A percentile compares a stretch with the other conserved stretches of the same genome.
Evolutionary conservation across 257 asterid genomes (phyloP).

Genomic region (Solanum sejunctum): DNA sequence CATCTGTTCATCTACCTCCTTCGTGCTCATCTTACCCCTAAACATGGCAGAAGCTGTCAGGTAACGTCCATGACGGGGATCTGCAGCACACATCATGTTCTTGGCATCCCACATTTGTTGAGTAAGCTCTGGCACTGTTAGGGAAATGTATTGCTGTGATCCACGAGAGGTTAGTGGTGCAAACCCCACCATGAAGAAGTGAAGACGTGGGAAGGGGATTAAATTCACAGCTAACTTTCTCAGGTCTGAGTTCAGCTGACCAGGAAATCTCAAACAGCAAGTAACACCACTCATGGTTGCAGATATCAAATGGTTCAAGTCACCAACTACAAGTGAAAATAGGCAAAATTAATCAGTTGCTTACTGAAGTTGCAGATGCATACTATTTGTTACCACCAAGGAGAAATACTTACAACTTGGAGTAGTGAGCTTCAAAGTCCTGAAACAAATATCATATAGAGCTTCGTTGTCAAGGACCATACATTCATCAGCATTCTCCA

Average conservation of each 20-base stretch:
- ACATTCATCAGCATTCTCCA: slow-evolving; percentile 62
- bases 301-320: slow-evolving; percentile 52
- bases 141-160: slow-evolving; percentile 42
- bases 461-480: slow-evolving; percentile 72
- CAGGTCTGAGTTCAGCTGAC: slow-evolving; percentile 57
- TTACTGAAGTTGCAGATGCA: not conserved
- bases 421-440: slow-evolving; percentile 58
- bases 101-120: slow-evolving; percentile 65
- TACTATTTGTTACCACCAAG: not conserved
- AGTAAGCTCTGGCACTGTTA: slow-evolving; percentile 50
- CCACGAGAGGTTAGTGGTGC: slow-evolving; percentile 58
- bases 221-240: slow-evolving; percentile 50
- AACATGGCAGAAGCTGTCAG: slow-evolving; percentile 63
- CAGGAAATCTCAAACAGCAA: slow-evolving; percentile 51
- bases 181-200: slow-evolving; percentile 61
- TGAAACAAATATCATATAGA: slow-evolving; percentile 49
- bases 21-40: slow-evolving; percentile 68
- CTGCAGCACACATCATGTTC: slow-evolving; percentile 73
- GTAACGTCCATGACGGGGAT: slow-evolving; percentile 59
- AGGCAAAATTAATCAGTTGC: not conserved
- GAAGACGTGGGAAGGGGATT: slow-evolving; percentile 63
- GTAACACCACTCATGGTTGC: slow-evolving; percentile 69
- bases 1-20: slow-evolving; percentile 61
- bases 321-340: slow-evolving; percentile 32
- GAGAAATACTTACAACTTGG: slow-evolving; percentile 40